Evolutionary conservation across 768 basidiomycete species (phyloP), one percentile per base, ranked within the genome.

Genomic region (Ephemerocybe angulata): DNA sequence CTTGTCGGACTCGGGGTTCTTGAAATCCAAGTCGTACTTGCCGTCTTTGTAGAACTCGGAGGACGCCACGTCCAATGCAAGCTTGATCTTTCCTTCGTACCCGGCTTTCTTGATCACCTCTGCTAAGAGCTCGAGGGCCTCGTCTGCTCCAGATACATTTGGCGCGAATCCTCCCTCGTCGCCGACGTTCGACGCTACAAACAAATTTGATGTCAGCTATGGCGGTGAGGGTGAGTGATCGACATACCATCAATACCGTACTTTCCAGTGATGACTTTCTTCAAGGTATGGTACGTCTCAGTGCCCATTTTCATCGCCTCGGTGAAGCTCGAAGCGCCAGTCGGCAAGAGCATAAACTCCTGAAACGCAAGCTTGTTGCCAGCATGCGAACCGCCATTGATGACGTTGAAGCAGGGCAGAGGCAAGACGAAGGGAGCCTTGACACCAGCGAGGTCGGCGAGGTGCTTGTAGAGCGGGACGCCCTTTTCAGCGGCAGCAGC

Each of bases 1-100:
- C 40, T 90, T 83, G 77, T 99, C 96, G 50, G 95, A 97, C 80
- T 99, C 97, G 72, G 96, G 91, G 85, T 98, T 98, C 84, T 99
- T 94, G 83, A 93, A 94, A 80, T 98, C 94, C 58, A 98, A 76
- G 68, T 98, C 96, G 74, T 99, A 99, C 78, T 98, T 98, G 64
- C 95, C 96, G 4, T 98, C 94, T 85, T 97, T 98, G 87, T 93
- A 99, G 83, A 99, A 99, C 74, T 99, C 97, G 72, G 96, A 98
- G 1, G 95, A 97, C 53, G 97, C 97, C 61, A 97, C 95, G 66
- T 97, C 96, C 61, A 99, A 90, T 56, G 90, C 96, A 71, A 99
- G 98, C 76, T 98, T 91, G 76, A 99, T 87, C 79, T 97, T 97
- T 68, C 93, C 97, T 70, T 96, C 90, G 73, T 97, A 98, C 37